Evolutionary conservation across 768 basidiomycete genomes (phyloP).

Genomic region (Pisolithus tinctorius): DNA sequence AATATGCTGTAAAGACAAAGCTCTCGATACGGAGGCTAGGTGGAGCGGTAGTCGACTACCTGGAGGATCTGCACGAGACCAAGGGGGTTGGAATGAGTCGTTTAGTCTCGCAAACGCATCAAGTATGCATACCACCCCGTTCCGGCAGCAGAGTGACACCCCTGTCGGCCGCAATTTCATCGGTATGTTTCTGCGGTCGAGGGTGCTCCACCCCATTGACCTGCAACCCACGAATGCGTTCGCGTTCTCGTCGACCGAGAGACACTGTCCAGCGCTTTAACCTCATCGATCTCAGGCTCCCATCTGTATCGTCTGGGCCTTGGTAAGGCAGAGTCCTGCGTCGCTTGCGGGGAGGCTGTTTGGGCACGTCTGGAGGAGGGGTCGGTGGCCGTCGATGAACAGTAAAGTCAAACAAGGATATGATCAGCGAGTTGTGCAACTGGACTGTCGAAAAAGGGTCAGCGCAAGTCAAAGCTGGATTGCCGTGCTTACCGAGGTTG

Average conservation of each 20-base stretch:
- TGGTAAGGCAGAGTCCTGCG: conserved; percentile 67
- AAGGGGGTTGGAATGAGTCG: background rate
- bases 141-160: conserved; percentile 60
- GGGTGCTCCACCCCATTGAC: conserved; percentile 36
- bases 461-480: background rate
- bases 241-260: conserved; percentile 67
- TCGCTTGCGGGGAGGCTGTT: conserved; percentile 61
- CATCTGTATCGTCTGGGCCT: conserved; percentile 52
- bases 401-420: conserved; percentile 77
- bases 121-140: conserved; percentile 45
- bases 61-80: conserved; percentile 44
- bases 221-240: conserved; percentile 52
- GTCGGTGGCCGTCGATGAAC: conserved; percentile 62
- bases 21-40: conserved; percentile 66
- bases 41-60: conserved; percentile 68
- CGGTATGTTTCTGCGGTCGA: conserved; percentile 43
- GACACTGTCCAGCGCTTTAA: conserved; percentile 73
- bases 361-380: conserved; percentile 55
- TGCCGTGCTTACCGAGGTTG: conserved; percentile 36
- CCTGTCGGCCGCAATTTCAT: conserved; percentile 67
- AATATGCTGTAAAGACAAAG: conserved; percentile 70
- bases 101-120: background rate
- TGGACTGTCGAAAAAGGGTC: conserved; percentile 45
- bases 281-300: conserved; percentile 52
- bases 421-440: conserved; percentile 78